phyloP scores from a whole-genome alignment of 148 eudicot species.

The Fagopyrum esculentum region DNA sequence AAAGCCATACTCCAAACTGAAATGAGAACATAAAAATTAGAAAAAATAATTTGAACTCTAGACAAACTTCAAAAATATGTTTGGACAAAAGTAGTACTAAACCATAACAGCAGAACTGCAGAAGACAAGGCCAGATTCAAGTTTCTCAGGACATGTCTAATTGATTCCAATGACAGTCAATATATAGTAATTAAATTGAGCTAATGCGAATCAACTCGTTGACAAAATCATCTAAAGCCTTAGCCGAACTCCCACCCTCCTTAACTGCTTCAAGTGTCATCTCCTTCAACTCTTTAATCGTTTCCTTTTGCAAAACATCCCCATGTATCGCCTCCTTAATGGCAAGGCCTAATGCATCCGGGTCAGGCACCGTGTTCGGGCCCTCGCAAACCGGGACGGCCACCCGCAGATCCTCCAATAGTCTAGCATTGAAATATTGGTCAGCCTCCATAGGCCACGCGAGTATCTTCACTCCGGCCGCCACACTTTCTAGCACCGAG shows the following conservation, averaged over 20 bases:
- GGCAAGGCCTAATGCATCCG: too few species aligned
- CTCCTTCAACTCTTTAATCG: slow-evolving; percentile 21
- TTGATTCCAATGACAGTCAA: too few species aligned
- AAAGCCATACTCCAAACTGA: too few species aligned
- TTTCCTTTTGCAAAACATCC: slow-evolving; percentile 9
- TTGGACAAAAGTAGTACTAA: too few species aligned
- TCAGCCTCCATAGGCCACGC: slow-evolving; percentile 27
- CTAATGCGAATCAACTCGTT: background rate
- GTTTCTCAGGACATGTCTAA: too few species aligned
- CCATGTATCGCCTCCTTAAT: too few species aligned
- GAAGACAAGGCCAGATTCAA: too few species aligned
- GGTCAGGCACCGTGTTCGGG: slow-evolving; percentile 21
- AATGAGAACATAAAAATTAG: too few species aligned
- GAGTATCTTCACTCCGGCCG: slow-evolving; percentile 33
- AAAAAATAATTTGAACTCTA: too few species aligned
- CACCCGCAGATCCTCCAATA: background rate
- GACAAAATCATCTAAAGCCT: background rate
- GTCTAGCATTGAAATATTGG: slow-evolving; percentile 3
- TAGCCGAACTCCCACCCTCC: background rate
- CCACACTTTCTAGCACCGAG: slow-evolving; percentile 14
- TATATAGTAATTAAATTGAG: too few species aligned
- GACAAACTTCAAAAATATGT: too few species aligned
- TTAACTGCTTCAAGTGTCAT: background rate
- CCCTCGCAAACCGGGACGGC: background rate
- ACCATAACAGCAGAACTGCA: too few species aligned